Percentiles rank a stretch among this genome's conserved stretches.
phyloP scores from a whole-genome alignment of 345 rosid genomes.

The Corchorus capsularis region DNA sequence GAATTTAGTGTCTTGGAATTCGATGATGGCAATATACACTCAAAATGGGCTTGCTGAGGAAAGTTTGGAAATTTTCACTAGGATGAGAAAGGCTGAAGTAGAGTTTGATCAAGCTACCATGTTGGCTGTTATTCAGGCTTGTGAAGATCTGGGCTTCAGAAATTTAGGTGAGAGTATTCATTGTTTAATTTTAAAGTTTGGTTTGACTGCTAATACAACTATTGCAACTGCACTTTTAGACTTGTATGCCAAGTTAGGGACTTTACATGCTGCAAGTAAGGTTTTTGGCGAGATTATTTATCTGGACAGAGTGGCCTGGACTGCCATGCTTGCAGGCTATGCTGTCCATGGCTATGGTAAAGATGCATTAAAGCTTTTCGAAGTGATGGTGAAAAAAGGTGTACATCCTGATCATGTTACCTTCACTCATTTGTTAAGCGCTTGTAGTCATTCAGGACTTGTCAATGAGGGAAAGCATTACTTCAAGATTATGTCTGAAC shows the following conservation, averaged over 20 bases:
- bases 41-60: constrained; percentile 36
- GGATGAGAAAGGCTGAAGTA: constrained; percentile 48
- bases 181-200: constrained; percentile 37
- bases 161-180: constrained; percentile 57
- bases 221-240: constrained; percentile 49
- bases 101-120: constrained; percentile 59
- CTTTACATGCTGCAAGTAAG: constrained; percentile 40
- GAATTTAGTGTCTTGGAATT: constrained; percentile 71
- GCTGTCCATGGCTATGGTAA: constrained; percentile 69
- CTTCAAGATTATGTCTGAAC: constrained; percentile 48
- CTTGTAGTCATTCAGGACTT: constrained; percentile 76
- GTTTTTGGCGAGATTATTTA: constrained; percentile 49
- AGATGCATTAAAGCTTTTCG: constrained; percentile 55
- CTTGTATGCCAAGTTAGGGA: constrained; percentile 63
- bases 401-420: constrained; percentile 70
- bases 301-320: constrained; percentile 73
- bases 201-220: constrained; percentile 35
- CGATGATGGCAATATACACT: constrained; percentile 46
- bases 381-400: constrained; percentile 51
- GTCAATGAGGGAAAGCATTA: constrained; percentile 59
- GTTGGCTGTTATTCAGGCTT: constrained; percentile 49
- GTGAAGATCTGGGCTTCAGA: constrained; percentile 48
- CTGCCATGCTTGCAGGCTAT: constrained; percentile 73
- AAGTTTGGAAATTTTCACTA: constrained; percentile 42
- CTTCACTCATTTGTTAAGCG: constrained; percentile 72